Conservation (phyloP, 164 flowering plant genomes). For the Annona cherimola region DNA sequence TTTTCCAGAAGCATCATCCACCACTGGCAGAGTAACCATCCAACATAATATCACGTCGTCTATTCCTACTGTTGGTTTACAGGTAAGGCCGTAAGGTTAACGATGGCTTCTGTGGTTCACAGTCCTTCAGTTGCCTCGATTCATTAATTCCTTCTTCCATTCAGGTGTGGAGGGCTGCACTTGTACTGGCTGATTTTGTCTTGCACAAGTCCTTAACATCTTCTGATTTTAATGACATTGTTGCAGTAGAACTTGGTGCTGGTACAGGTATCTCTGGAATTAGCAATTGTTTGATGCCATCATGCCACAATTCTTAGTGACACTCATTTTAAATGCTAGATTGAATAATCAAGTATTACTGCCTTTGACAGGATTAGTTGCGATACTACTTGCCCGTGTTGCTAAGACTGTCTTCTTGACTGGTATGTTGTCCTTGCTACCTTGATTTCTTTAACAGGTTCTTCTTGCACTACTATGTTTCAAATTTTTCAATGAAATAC, state of each 20-base stretch:
- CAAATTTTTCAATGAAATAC: no score
- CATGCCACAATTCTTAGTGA: not conserved
- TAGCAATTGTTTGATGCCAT: not conserved
- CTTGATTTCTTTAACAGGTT: not conserved
- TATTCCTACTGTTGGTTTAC: slow-evolving; percentile 83
- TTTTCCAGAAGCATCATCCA: slow-evolving; percentile 30
- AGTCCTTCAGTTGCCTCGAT: not conserved
- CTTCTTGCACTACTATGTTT: not conserved
- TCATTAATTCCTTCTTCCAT: slow-evolving; percentile 13
- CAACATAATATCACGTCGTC: slow-evolving; percentile 79
- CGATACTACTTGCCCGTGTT: slow-evolving; percentile 70
- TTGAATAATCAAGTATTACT: slow-evolving; percentile 12
- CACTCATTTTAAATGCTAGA: not conserved
- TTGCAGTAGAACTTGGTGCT: slow-evolving; percentile 80
- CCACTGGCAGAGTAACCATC: slow-evolving; percentile 34
- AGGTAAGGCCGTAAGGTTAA: slow-evolving; percentile 38
- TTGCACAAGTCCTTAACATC: slow-evolving; percentile 61
- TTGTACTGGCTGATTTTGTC: slow-evolving; percentile 71
- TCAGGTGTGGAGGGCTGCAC: slow-evolving; percentile 92
- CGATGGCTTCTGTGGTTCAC: not conserved
- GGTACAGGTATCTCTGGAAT: slow-evolving; percentile 65
- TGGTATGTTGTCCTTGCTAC: slow-evolving; percentile 35
- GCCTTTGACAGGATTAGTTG: slow-evolving; percentile 66
- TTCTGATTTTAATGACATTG: slow-evolving; percentile 48
- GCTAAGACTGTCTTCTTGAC: slow-evolving; percentile 75